Evolutionary conservation across 306 rosid genomes (phyloP), one percentile per base, ranked within the genome.

Genomic region (Glycine tomentella): DNA sequence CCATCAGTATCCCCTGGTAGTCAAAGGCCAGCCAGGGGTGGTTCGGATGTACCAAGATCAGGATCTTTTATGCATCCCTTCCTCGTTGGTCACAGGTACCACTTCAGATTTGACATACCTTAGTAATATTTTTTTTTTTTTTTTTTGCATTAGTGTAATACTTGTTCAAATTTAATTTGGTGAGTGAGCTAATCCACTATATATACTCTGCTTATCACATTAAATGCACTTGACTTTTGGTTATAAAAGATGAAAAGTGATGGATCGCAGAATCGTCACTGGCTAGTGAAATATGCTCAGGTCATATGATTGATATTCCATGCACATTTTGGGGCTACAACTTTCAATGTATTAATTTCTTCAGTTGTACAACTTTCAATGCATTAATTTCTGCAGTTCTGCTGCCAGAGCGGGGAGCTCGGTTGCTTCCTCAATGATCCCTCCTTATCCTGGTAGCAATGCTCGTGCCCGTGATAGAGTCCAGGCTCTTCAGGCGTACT

Each of bases 361-460:
- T 90, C 89, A 91, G 97, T 86, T 50, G 61, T 80, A 49, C 55
- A 59, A 58, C 62, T 64, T n/a, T 82, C 53, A 14, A 58, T 77
- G 63, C 69, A 3, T 44, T 78, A 53, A 72, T 84, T 86, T 84
- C 61, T 89, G 90, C 89, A 91, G 97, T 86, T 88, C 97, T 72
- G 89, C 89, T 68, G 91, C 94, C 61, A 92, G 99, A 86, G 91
- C 92, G 33, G 98, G 97, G 59, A 92, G 97, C 87, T 90, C 97
- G 14, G 90, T 90, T 49, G 86, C 87, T 16, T 91, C 99, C 7
- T 87, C 99, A 48, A 92, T 93, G 97, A 86, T 96, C 78, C 97
- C 98, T 81, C 97, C 97, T 59, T 96, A 96, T 73, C 99, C 93
- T 1, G 97, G 98, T 49, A 96, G 98, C 93, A 96, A 90, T 85